Conservation (phyloP, 805 yeast species). For the Metschnikowia cerradonensis region DNA sequence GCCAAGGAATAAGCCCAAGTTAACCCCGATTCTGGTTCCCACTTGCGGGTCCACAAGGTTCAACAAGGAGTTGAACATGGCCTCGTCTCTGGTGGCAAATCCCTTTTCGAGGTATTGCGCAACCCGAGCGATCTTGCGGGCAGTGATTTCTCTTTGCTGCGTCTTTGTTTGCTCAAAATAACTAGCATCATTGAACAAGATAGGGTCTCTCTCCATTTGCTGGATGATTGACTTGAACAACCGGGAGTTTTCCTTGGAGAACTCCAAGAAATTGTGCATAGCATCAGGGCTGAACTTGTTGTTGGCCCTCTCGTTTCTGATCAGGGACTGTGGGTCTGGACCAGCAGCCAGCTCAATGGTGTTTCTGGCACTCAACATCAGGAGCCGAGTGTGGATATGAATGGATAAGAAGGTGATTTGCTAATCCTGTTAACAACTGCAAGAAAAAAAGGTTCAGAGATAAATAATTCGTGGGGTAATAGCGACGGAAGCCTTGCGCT, state of each 20-base stretch:
- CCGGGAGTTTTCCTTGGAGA: conserved; percentile 18
- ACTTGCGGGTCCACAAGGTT: conserved; percentile 18
- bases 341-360: conserved; percentile 18
- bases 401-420: not conserved
- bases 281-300: conserved; percentile 18
- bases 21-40: conserved; percentile 19
- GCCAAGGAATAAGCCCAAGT: conserved; percentile 19
- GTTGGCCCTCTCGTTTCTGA: conserved; percentile 19
- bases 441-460: not conserved
- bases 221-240: conserved; percentile 13
- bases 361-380: conserved; percentile 10
- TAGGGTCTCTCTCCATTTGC: conserved; percentile 19
- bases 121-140: conserved; percentile 16
- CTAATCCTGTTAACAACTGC: conserved; percentile 2
- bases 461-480: not conserved
- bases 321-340: conserved; percentile 22
- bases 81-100: conserved; percentile 4
- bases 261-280: conserved; percentile 27
- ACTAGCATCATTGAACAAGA: conserved; percentile 14
- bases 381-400: not conserved
- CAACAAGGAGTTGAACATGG: conserved; percentile 11
- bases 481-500: conserved; percentile 1
- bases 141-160: conserved; percentile 18
- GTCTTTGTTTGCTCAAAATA: conserved; percentile 18
- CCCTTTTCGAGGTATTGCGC: conserved; percentile 19